Base-by-base conservation (phyloP, 106 monocot species). In the Dactylorhiza incarnata region DNA sequence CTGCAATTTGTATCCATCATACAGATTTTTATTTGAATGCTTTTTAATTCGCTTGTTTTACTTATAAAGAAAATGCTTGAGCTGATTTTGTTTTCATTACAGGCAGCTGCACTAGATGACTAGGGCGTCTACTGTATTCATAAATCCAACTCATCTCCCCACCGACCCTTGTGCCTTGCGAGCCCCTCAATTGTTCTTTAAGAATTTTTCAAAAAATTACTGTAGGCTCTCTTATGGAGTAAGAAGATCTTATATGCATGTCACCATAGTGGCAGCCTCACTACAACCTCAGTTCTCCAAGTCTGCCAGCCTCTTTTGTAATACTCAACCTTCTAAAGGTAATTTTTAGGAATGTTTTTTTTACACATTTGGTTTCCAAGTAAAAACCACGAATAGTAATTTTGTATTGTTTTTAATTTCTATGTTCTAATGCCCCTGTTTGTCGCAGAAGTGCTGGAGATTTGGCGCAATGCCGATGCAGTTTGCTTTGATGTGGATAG, bases 401-500 rank as follows among this genome's bases (percentile, higher is more conserved):
- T 68, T 15, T 49, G 20, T 46, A 0, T 53, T 53, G 26, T 51
- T 5, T 78, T 22, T 25, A 26, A 49, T 86, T 46, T 43, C 8
- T 73, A 76, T 46, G 20, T 72, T 17, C 45, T 17, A 14, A 7
- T 65, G 26, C 65, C 65, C 11, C 55, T 62, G 26, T 58, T 68
- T 51, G 12, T 80, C 80, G 48, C 26, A 99, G 99, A 90, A 70
- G 94, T 90, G 47, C 81, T 94, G 56, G 83, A 88, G 76, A 84
- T 92, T 55, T 94, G 91, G 99, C 76, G 81, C 23, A 91, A 63
- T 59, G 91, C 87, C 15, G 86, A 94, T 83, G 99, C 87, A 5
- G 95, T 95, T 51, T 95, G 95, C 78, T 95, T 95, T 75, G 95
- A 95, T 83, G 95, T 95, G 71, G 95, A 95, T 76, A 95, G 95